These are phyloP conservation scores for Zizania palustris DNA, from an alignment of 202 grass and related monocot species.

Conservation along the genomic window DNA sequence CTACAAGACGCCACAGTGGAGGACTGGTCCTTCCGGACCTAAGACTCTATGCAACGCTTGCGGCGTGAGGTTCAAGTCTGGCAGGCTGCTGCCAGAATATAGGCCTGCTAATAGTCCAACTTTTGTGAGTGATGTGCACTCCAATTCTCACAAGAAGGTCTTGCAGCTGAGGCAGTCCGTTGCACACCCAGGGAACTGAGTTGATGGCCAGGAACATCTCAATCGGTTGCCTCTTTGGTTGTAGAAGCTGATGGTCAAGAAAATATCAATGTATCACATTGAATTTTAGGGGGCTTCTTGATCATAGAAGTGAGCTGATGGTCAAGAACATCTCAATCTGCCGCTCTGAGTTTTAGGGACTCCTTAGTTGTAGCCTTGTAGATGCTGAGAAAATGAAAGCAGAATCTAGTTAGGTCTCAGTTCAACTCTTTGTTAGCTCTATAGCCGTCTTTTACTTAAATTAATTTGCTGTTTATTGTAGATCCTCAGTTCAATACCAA, in stretches of 20 bases:
- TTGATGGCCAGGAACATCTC: conserved; percentile 4
- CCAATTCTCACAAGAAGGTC: conserved; percentile 98
- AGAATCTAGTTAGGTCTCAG: conserved; percentile 35
- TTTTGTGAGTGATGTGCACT: conserved; percentile 83
- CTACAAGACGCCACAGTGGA: conserved; percentile 96
- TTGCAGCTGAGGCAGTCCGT: conserved; percentile 80
- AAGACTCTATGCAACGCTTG: conserved; percentile 96
- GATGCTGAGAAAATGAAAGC: conserved; percentile 33
- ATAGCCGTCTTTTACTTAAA: conserved; percentile 33
- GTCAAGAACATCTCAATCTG: conserved; percentile 24
- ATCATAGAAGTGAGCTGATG: background rate
- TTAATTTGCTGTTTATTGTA: conserved; percentile 37
- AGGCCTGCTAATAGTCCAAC: conserved; percentile 93
- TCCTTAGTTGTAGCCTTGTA: conserved; percentile 35
- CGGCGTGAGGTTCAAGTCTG: conserved; percentile 92
- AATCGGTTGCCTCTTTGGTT: conserved; percentile 25
- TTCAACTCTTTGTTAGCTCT: conserved; percentile 46
- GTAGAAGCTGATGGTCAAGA: conserved; percentile 17
- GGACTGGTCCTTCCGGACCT: conserved; percentile 78
- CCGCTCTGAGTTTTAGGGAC: background rate
- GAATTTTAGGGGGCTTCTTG: conserved; percentile 4
- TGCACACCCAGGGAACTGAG: conserved; percentile 20
- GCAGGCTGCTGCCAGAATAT: conserved; percentile 91
- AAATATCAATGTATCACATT: conserved; percentile 6
- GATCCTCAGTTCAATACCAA: conserved; percentile 37